Percentiles rank a stretch among this genome's conserved stretches.
Conservation (phyloP, 345 rosid species). For the Iberis pinnata region DNA sequence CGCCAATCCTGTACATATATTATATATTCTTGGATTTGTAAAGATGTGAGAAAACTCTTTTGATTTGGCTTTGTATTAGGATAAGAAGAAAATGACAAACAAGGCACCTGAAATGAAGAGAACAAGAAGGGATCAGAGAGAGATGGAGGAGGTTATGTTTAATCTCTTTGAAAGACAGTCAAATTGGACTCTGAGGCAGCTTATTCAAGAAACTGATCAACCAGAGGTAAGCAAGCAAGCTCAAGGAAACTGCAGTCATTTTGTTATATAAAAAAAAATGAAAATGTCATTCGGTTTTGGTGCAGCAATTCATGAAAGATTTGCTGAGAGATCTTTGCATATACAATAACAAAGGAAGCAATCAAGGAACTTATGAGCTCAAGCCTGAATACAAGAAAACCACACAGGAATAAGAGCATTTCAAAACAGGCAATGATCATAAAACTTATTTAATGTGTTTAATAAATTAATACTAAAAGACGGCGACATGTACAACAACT, state of each 20-base stretch:
- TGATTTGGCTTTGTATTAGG: conserved; percentile 38
- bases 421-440: too few species aligned
- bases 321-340: conserved; percentile 76
- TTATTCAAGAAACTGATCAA: conserved; percentile 84
- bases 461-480: too few species aligned
- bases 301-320: conserved; percentile 84
- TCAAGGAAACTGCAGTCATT: neutral
- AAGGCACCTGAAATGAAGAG: conserved; percentile 59
- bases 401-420: conserved; percentile 31
- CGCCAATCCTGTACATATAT: conserved; percentile 35
- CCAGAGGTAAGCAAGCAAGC: conserved; percentile 80
- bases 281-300: too few species aligned
- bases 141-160: conserved; percentile 81
- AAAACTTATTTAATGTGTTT: too few species aligned
- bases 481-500: too few species aligned
- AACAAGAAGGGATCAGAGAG: conserved; percentile 86
- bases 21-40: neutral
- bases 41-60: neutral
- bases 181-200: conserved; percentile 69
- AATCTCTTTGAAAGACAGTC: conserved; percentile 88
- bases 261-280: too few species aligned
- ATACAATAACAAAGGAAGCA: conserved; percentile 79
- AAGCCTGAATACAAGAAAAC: conserved; percentile 83
- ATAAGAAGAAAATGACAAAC: conserved; percentile 59
- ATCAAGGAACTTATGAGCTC: conserved; percentile 86